Evolutionary conservation across 1,284 basidiomycete species (phyloP).

Genomic region (Sutorius eximius): DNA sequence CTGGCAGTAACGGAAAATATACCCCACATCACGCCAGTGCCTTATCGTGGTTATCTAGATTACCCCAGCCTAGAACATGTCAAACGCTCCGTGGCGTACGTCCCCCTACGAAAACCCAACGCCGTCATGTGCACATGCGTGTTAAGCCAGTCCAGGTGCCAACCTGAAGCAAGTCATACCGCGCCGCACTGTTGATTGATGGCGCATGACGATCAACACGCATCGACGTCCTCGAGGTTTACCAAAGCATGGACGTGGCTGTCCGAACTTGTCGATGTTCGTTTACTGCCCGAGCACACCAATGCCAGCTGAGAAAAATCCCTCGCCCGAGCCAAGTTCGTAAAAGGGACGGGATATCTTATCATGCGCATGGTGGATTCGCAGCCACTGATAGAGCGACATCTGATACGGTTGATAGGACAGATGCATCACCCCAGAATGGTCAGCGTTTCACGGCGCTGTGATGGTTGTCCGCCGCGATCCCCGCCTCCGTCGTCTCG

Average conservation of each 20-base stretch:
- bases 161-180: not conserved
- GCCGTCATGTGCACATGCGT: slow-evolving; percentile 7
- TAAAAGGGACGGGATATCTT: not conserved
- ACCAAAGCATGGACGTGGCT: slow-evolving; percentile 1
- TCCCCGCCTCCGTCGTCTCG: not conserved
- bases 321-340: not conserved
- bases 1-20: not conserved
- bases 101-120: slow-evolving; percentile 8
- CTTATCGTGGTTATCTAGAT: slow-evolving; percentile 31
- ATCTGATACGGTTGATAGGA: slow-evolving; percentile 35
- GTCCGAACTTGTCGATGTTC: slow-evolving; percentile 4
- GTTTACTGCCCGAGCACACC: not conserved
- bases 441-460: slow-evolving; percentile 29
- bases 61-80: slow-evolving; percentile 27
- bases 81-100: slow-evolving; percentile 6
- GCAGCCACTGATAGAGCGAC: slow-evolving; percentile 17
- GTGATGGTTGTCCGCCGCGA: slow-evolving; percentile 21
- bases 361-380: slow-evolving; percentile 16
- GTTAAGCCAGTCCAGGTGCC: not conserved
- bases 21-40: slow-evolving; percentile 25
- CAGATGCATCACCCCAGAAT: slow-evolving; percentile 9
- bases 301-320: not conserved
- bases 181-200: slow-evolving; percentile 7
- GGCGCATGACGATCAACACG: slow-evolving; percentile 1
- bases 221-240: not conserved